Conservation (phyloP, 2,329 filamentous ascomycete species). For the Colletotrichum sp. region DNA sequence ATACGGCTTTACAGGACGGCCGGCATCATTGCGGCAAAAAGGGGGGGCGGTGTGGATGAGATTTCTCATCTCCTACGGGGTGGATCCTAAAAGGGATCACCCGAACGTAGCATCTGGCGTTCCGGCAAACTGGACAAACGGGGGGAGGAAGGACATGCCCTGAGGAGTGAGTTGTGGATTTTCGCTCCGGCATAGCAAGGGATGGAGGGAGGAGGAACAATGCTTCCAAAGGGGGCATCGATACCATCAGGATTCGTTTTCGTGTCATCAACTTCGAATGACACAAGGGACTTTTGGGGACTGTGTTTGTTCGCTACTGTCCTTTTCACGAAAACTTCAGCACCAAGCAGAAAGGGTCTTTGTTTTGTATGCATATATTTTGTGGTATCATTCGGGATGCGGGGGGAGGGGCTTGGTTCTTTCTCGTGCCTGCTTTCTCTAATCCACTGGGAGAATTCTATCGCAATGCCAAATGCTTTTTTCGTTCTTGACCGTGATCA, state of each 20-base stretch:
- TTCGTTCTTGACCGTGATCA: neutral
- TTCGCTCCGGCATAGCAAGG: neutral
- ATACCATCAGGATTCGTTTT: neutral
- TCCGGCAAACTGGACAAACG: neutral
- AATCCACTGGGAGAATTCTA: neutral
- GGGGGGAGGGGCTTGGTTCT: neutral
- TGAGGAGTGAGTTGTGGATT: neutral
- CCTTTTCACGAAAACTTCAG: neutral
- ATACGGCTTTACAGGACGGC: neutral
- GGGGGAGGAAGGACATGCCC: neutral
- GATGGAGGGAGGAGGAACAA: neutral
- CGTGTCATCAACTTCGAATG: neutral
- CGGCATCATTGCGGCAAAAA: neutral
- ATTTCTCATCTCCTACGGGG: neutral
- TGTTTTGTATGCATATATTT: neutral
- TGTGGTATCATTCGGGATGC: neutral
- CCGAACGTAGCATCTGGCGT: neutral
- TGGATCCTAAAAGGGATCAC: neutral
- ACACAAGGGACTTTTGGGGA: neutral
- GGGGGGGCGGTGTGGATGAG: neutral
- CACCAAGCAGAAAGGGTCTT: neutral
- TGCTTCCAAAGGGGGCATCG: neutral
- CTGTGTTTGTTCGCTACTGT: neutral
- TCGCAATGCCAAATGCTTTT: conserved; percentile 13
- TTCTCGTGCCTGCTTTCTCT: neutral